Base-by-base conservation (phyloP, 768 basidiomycete species). In the Sporobolomyces phaffii region DNA sequence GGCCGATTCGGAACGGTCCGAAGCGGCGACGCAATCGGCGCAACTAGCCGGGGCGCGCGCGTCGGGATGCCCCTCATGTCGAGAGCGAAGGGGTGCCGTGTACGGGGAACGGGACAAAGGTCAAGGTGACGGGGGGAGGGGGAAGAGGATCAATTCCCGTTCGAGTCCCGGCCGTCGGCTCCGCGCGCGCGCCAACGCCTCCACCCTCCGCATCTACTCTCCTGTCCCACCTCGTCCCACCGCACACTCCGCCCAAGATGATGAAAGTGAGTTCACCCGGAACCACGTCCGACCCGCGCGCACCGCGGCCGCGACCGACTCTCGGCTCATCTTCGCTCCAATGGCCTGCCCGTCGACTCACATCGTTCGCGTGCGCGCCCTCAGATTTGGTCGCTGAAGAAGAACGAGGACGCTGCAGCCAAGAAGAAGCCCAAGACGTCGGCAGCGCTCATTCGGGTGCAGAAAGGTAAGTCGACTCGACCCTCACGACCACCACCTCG, bases 321-420 rank as follows among this genome's bases (percentile, higher is more conserved):
- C 36, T 2, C 1, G 2, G 10, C 41, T 36, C 59, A 34, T 33
- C 24, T 13, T 3, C 34, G 26, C 15, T 17, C 36, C 0, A 5
- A 24, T 7, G 7, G 11, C 44, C 11, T 7, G 22, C 15, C 44
- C 52, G 52, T 24, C 22, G 24, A 33, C 17, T 3, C 11, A 8
- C n/a, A 33, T 5, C 15, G 34, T 22, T 18, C 22, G 41, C 13
- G n/a, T 13, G 8, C 15, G 20, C 22, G 9, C 38, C 33, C 34
- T n/a, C 62, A 99, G 96, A 97, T 99, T 76, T 97, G 96, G 88
- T 90, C 87, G 73, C 91, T 99, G 88, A 98, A 98, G 86, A 98
- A 98, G 87, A 90, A 87, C 75, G 91, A 97, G 82, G 91, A 98
- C 76, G 90, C 90, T 62, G 91, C 92, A 60, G 87, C 90, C 9